Conservation (phyloP, 768 basidiomycete species). For the Pulveroboletus sp. region DNA sequence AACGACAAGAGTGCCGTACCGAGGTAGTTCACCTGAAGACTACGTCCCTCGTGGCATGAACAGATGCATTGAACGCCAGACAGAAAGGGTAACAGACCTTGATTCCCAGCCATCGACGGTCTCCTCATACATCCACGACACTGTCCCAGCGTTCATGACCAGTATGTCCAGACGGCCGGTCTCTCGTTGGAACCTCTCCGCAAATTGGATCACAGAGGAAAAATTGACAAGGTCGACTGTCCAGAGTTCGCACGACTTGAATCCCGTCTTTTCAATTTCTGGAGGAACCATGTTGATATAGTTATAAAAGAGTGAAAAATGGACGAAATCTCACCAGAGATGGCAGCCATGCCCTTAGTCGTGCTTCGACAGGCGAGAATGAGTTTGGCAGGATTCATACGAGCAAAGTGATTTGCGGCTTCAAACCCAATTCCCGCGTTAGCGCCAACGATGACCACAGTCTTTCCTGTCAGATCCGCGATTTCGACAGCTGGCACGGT, state of each 20-base stretch:
- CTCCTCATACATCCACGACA: conserved; percentile 6
- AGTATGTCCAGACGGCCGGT: conserved; percentile 30
- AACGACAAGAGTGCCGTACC: conserved; percentile 30
- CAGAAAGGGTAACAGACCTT: conserved; percentile 26
- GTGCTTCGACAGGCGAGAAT: conserved; percentile 29
- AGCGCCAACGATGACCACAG: conserved; percentile 31
- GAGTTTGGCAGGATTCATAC: conserved; percentile 29
- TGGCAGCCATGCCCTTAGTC: conserved; percentile 20
- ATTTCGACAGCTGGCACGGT: conserved; percentile 12
- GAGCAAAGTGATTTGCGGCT: conserved; percentile 28
- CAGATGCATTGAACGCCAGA: neutral
- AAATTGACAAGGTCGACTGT: conserved; percentile 16
- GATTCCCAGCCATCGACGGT: conserved; percentile 48
- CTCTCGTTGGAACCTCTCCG: conserved; percentile 6
- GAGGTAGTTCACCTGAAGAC: conserved; percentile 37
- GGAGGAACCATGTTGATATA: no score
- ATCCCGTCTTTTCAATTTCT: conserved; percentile 31
- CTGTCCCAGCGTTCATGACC: conserved; percentile 42
- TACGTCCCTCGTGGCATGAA: neutral
- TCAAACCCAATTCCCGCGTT: conserved; percentile 35
- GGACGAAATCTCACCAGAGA: conserved; percentile 16
- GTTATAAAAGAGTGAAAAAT: fast-evolving
- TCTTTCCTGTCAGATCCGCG: conserved; percentile 28
- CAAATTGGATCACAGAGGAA: conserved; percentile 11
- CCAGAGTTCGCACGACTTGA: conserved; percentile 31